Evolutionary conservation across 2,329 filamentous ascomycete species (phyloP), one percentile per base, ranked within the genome.

Genomic region (Fusarium temperatum): DNA sequence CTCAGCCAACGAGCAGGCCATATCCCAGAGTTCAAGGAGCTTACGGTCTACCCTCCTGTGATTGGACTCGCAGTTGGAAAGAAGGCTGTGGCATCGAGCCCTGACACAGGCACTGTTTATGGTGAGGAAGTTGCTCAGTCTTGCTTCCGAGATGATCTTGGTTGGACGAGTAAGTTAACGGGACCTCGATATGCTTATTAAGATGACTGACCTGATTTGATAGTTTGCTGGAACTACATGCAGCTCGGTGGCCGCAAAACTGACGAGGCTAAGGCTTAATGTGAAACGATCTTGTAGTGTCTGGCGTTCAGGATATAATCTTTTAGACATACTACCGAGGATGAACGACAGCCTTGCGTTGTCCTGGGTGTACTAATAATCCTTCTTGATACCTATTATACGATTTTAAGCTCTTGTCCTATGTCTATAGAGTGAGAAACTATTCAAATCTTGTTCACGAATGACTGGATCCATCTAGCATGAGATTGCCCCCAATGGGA

Each of bases 51-150:
- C 15, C 87, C 89, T 20, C 87, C 91, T 20, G 89, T 92, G 84
- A 94, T 95, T 71, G 92, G 90, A 1, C 82, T 95, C 7, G 92
- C 92, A 0, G 86, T 95, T 4, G 93, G 93, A 39, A 91, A 90
- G 80, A 89, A 90, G 77, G 92, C 91, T 3, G 85, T 94, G 4
- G 87, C 89, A 3, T 94, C 90, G 75, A 87, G 87, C 50, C 86
- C 88, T 0, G 85, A 85, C 1, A 84, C 83, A 3, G 91, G 91
- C 1, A 89, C 89, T 48, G 84, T 84, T 32, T 86, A 84, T 47
- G 92, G 92, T 1, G 88, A 89, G 68, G 89, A 93, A 56, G 85
- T 92, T 18, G 87, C 90, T 85, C 80, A 89, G 73, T 81, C 83
- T 10, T 92, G 91, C 78, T 94, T 95, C 80, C 87, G 89, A 24